Evolutionary conservation across 2,329 filamentous ascomycete genomes (phyloP).

Genomic region (Epicoccum sorghinum): DNA sequence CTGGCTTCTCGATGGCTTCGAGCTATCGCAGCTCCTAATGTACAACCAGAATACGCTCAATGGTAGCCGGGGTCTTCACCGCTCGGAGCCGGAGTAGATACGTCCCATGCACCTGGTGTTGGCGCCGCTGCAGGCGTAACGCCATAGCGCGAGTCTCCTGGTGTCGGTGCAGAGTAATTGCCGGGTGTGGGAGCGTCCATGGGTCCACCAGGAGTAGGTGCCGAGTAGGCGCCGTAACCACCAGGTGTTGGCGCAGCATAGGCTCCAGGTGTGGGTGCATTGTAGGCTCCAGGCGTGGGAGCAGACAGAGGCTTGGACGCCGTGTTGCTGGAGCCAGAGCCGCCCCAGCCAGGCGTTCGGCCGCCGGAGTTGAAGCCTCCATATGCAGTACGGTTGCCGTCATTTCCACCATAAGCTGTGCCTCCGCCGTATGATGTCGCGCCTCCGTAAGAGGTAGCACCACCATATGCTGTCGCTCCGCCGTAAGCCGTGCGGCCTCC

Average conservation of each 20-base stretch:
- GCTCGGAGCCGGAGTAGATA: slow-evolving; percentile 48
- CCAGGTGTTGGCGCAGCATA: slow-evolving; percentile 46
- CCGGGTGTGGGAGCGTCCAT: slow-evolving; percentile 49
- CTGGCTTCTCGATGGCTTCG: neutral
- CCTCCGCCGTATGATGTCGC: slow-evolving; percentile 74
- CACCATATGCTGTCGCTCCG: slow-evolving; percentile 52
- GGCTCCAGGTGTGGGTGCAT: slow-evolving; percentile 44
- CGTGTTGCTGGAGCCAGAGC: slow-evolving; percentile 51
- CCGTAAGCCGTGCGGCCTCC: slow-evolving; percentile 50
- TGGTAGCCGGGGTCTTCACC: slow-evolving; percentile 35
- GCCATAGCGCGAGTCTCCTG: slow-evolving; percentile 43
- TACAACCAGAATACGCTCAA: slow-evolving; percentile 19
- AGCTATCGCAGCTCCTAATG: neutral
- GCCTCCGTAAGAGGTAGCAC: slow-evolving; percentile 72
- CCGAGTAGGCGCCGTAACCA: slow-evolving; percentile 43
- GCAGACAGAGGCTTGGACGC: slow-evolving; percentile 39
- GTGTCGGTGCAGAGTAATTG: slow-evolving; percentile 49
- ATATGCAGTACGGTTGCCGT: slow-evolving; percentile 51
- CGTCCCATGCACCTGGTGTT: slow-evolving; percentile 65
- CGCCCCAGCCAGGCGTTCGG: slow-evolving; percentile 60
- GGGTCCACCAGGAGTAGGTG: slow-evolving; percentile 45
- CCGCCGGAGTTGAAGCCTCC: slow-evolving; percentile 61
- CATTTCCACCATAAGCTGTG: slow-evolving; percentile 43
- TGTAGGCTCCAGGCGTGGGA: slow-evolving; percentile 42
- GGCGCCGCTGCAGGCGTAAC: slow-evolving; percentile 56